phyloP scores from a whole-genome alignment of 768 basidiomycete genomes.

The Mrakia frigida region DNA sequence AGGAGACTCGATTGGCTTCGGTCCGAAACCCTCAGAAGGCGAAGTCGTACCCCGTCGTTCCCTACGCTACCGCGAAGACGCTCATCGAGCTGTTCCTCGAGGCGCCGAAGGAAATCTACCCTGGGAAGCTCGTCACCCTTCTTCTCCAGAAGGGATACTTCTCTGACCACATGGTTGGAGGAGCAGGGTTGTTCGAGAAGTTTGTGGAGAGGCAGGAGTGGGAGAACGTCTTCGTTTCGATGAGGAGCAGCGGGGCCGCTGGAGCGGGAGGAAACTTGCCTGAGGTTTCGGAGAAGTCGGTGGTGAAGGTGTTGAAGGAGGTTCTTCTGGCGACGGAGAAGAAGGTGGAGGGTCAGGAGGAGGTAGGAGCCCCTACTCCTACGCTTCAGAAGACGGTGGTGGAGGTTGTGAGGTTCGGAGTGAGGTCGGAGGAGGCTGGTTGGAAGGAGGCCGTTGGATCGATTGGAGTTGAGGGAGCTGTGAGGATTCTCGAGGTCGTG shows the following conservation, averaged over 20 bases:
- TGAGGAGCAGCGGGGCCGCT: neutral
- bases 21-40: neutral
- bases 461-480: neutral
- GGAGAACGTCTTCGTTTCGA: conserved; percentile 12
- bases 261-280: neutral
- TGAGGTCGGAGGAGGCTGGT: conserved; percentile 16
- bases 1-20: conserved; percentile 15
- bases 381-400: conserved; percentile 3
- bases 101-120: conserved; percentile 19
- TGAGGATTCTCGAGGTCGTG: conserved; percentile 9
- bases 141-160: conserved; percentile 9
- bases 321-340: neutral
- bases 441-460: conserved; percentile 22
- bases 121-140: neutral
- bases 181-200: conserved; percentile 5
- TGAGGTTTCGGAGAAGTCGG: conserved; percentile 4
- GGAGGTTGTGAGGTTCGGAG: conserved; percentile 16
- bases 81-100: conserved; percentile 14
- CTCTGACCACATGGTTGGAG: conserved; percentile 21
- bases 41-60: neutral
- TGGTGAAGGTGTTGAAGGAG: conserved; percentile 10
- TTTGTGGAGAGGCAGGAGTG: conserved; percentile 11
- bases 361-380: neutral
- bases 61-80: conserved; percentile 11
- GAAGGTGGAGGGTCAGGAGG: conserved; percentile 1